Conservation (phyloP, 805 yeast genomes). For the Alloascoidea africana region DNA sequence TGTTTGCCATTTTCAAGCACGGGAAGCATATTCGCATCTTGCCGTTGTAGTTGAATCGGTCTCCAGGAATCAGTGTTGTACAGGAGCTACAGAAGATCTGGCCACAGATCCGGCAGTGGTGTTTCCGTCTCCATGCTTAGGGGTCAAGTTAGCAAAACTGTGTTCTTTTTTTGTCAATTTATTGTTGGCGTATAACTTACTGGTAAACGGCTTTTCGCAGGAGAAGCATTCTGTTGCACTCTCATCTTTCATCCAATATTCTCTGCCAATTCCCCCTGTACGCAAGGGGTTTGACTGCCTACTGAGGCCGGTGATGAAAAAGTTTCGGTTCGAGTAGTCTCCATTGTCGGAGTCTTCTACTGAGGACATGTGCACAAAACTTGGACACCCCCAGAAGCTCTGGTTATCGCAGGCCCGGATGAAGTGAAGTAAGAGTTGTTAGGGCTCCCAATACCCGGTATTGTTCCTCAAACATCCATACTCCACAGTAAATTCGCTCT, state of each 20-base stretch:
- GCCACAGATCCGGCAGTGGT: slow-evolving; percentile 93
- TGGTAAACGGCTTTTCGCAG: slow-evolving; percentile 66
- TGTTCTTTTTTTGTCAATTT: neutral
- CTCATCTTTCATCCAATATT: slow-evolving; percentile 95
- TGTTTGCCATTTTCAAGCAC: slow-evolving; percentile 47
- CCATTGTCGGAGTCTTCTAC: neutral
- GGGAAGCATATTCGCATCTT: slow-evolving; percentile 65
- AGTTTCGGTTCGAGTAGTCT: slow-evolving; percentile 2
- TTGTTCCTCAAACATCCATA: too few species aligned
- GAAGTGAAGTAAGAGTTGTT: too few species aligned
- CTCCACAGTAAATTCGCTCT: too few species aligned
- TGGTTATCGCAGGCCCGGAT: too few species aligned
- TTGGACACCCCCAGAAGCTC: neutral
- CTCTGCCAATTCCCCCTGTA: slow-evolving; percentile 44
- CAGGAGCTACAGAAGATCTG: slow-evolving; percentile 85
- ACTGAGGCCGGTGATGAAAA: slow-evolving; percentile 2
- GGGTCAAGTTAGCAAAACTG: slow-evolving; percentile 5
- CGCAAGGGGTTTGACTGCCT: neutral
- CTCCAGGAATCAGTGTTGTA: slow-evolving; percentile 56
- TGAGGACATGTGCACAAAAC: neutral
- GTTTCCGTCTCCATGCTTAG: slow-evolving; percentile 77
- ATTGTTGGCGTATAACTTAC: slow-evolving; percentile 6
- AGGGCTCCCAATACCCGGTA: too few species aligned
- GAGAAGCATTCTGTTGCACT: slow-evolving; percentile 78
- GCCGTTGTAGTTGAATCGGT: slow-evolving; percentile 46